Evolutionary conservation across 2,329 filamentous ascomycete genomes (phyloP), one percentile per base, ranked within the genome.

Genomic region (Talaromyces sp.): DNA sequence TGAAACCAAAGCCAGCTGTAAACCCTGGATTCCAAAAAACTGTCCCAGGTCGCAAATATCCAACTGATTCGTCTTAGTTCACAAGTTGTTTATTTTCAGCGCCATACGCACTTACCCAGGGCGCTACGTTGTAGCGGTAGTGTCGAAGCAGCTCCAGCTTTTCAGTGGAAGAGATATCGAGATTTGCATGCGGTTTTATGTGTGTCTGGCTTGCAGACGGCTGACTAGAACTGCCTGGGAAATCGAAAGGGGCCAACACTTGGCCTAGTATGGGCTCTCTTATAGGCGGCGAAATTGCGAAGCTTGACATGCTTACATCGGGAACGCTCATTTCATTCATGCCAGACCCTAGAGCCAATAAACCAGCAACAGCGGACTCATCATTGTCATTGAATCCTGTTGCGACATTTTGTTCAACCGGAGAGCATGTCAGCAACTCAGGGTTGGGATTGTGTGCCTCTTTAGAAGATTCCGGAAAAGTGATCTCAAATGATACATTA

Each of bases 81-180:
- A 16, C 2, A 27, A 11, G 1, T 35, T 10, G 2, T 24, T 5
- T 7, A 9, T n/a, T n/a, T 16, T 14, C 22, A 22, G n/a, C 8
- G 14, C 8, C 14, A 13, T 16, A 13, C 9, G 11, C 24, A 48
- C 70, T 47, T 64, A 78, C 76, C 76, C 77, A 79, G 17, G 75
- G 72, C 5, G 76, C 75, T 29, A 79, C 67, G 36, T 76, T 69
- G 47, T 79, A 79, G 40, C 75, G 66, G 49, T 77, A 79, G 48
- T 77, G 68, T n/a, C 75, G 70, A 11, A 79, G 49, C 1, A 78
- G 57, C 2, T 73, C 70, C 3, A 77, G 63, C n/a, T 49, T 63
- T 20, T 55, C 52, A 1, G 42, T 53, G 16, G 61, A 29, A 19
- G 53, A 44, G 3, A 52, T 9, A 13, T 35, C 37, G 7, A 17